A percentile compares a stretch with the other conserved stretches of the same genome.
These are phyloP conservation scores for Kwoniella dendrophila DNA, from an alignment of 768 basidiomycete genomes.

Conservation along the genomic window DNA sequence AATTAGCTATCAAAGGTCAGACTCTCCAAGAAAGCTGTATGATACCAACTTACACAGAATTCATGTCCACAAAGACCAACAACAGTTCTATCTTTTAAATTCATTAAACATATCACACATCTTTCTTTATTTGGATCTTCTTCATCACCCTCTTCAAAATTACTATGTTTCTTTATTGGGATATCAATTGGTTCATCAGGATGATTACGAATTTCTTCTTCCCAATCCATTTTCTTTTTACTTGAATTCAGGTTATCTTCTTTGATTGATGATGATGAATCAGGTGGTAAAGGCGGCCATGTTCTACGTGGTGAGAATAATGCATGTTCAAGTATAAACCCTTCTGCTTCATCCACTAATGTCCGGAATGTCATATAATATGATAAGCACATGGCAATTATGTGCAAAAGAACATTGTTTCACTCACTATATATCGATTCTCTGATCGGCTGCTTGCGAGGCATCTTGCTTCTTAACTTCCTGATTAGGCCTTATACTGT, in stretches of 20 bases:
- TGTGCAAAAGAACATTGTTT: too few relatives aligned
- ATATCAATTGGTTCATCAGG: conserved; percentile 37
- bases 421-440: too few relatives aligned
- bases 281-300: conserved; percentile 44
- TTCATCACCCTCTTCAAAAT: conserved; percentile 34
- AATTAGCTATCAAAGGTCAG: not conserved
- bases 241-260: conserved; percentile 22
- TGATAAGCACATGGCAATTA: conserved; percentile 31
- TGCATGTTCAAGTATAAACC: conserved; percentile 49
- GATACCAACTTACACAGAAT: conserved; percentile 65
- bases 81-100: conserved; percentile 73
- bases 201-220: conserved; percentile 31
- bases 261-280: too few relatives aligned
- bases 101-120: conserved; percentile 85
- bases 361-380: not conserved
- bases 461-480: conserved; percentile 26
- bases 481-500: too few relatives aligned
- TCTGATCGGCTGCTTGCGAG: conserved; percentile 35
- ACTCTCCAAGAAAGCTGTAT: not conserved
- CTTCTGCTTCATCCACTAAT: conserved; percentile 50
- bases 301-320: conserved; percentile 42
- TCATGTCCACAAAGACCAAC: conserved; percentile 85
- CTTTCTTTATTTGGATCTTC: conserved; percentile 61
- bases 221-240: conserved; percentile 50
- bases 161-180: conserved; percentile 8